Evolutionary conservation across 1,284 basidiomycete genomes (phyloP).

Genomic region (Boletus hoseneyae): DNA sequence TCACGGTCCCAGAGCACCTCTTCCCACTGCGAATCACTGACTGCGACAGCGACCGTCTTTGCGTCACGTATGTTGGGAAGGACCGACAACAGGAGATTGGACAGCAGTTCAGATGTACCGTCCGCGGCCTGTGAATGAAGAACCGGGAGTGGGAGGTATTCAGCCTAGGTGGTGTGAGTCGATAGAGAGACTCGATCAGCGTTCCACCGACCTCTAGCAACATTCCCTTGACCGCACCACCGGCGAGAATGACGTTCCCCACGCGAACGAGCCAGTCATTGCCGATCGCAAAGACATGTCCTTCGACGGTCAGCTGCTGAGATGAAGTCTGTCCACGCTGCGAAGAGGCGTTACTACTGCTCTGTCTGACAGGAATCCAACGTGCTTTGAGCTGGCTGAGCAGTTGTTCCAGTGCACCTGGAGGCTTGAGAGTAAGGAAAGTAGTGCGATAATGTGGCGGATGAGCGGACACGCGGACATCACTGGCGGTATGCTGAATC

Average conservation of each 20-base stretch:
- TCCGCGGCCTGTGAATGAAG: slow-evolving; percentile 57
- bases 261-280: slow-evolving; percentile 77
- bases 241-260: slow-evolving; percentile 70
- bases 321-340: slow-evolving; percentile 50
- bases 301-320: slow-evolving; percentile 67
- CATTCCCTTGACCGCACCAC: slow-evolving; percentile 73
- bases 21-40: slow-evolving; percentile 72
- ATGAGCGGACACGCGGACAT: slow-evolving; percentile 38
- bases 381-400: slow-evolving; percentile 66
- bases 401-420: slow-evolving; percentile 67
- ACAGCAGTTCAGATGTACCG: slow-evolving; percentile 66
- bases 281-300: slow-evolving; percentile 65
- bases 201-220: slow-evolving; percentile 59
- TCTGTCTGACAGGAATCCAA: slow-evolving; percentile 68
- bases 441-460: slow-evolving; percentile 71
- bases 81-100: slow-evolving; percentile 67
- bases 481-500: slow-evolving; percentile 35
- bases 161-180: slow-evolving; percentile 47
- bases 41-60: slow-evolving; percentile 68
- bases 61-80: slow-evolving; percentile 68
- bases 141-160: slow-evolving; percentile 70
- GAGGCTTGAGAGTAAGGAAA: slow-evolving; percentile 68
- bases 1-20: slow-evolving; percentile 75
- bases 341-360: slow-evolving; percentile 33
- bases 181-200: neutral